Percentiles rank a stretch among this genome's conserved stretches.
Conservation (phyloP, 2,329 filamentous ascomycete species). For the Sporothrix pseudoabietina region DNA sequence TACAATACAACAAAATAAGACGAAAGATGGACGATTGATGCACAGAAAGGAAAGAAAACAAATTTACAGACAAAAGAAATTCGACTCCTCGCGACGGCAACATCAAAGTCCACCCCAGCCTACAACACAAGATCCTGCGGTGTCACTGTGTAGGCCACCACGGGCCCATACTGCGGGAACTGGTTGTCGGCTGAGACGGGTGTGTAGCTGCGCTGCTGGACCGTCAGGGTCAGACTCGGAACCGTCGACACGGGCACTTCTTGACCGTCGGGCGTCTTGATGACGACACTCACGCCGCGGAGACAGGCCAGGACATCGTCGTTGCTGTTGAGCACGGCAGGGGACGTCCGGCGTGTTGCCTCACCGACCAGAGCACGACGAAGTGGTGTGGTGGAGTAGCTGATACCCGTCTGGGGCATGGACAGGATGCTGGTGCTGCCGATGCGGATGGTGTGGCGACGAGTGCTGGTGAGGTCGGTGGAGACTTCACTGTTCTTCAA, state of each 20-base stretch:
- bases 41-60: neutral
- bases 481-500: constrained; percentile 29
- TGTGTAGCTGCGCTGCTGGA: constrained; percentile 40
- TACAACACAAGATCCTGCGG: constrained; percentile 10
- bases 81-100: too few relatives aligned
- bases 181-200: constrained; percentile 30
- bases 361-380: constrained; percentile 30
- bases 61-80: neutral
- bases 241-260: constrained; percentile 37
- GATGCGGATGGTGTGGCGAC: constrained; percentile 29
- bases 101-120: too few relatives aligned
- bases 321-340: neutral
- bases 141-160: neutral
- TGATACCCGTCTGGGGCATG: constrained; percentile 44
- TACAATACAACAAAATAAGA: neutral
- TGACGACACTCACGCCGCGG: constrained; percentile 34
- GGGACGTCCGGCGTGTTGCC: neutral
- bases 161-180: constrained; percentile 38
- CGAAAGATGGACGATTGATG: neutral
- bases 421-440: constrained; percentile 44
- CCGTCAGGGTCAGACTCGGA: constrained; percentile 44
- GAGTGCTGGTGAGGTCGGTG: neutral
- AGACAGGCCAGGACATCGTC: constrained; percentile 44
- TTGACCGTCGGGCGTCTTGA: constrained; percentile 40
- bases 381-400: constrained; percentile 43